These are phyloP conservation scores for Mariannaea elegans DNA, from an alignment of 2,329 filamentous ascomycete genomes.

Conservation along the genomic window DNA sequence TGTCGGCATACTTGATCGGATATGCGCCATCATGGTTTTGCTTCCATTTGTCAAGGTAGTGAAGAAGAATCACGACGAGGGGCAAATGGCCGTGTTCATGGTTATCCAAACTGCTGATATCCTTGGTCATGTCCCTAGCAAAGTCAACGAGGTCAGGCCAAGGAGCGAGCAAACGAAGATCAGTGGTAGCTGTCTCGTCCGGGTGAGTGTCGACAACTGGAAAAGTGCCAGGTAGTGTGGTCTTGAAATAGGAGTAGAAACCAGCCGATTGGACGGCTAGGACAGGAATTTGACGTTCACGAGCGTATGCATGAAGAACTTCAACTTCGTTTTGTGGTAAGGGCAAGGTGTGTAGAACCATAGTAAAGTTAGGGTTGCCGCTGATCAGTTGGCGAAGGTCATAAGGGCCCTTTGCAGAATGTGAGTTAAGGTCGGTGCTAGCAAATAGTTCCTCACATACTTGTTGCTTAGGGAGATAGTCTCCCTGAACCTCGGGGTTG, in stretches of 20 bases:
- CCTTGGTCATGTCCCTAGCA: slow-evolving; percentile 69
- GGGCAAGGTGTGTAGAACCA: slow-evolving; percentile 65
- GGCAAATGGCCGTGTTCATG: slow-evolving; percentile 93
- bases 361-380: slow-evolving; percentile 55
- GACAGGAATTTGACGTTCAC: slow-evolving; percentile 72
- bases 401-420: slow-evolving; percentile 38
- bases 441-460: slow-evolving; percentile 10
- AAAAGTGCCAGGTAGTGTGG: slow-evolving; percentile 80
- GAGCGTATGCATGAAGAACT: slow-evolving; percentile 57
- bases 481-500: slow-evolving; percentile 89
- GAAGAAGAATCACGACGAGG: slow-evolving; percentile 82
- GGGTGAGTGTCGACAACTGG: slow-evolving; percentile 97
- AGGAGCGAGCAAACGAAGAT: slow-evolving; percentile 83
- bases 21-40: slow-evolving; percentile 70
- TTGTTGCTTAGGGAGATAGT: slow-evolving; percentile 66
- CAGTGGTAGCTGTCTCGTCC: slow-evolving; percentile 82
- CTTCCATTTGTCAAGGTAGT: slow-evolving; percentile 87
- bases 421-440: slow-evolving; percentile 11
- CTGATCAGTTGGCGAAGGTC: slow-evolving; percentile 54
- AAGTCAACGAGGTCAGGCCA: slow-evolving; percentile 85
- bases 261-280: slow-evolving; percentile 89
- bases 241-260: slow-evolving; percentile 90
- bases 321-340: slow-evolving; percentile 54
- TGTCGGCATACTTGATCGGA: slow-evolving; percentile 83
- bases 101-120: slow-evolving; percentile 75